These are phyloP conservation scores for Hypoxylon cercidicola DNA, from an alignment of 495 filamentous ascomycete species.

Conservation along the genomic window DNA sequence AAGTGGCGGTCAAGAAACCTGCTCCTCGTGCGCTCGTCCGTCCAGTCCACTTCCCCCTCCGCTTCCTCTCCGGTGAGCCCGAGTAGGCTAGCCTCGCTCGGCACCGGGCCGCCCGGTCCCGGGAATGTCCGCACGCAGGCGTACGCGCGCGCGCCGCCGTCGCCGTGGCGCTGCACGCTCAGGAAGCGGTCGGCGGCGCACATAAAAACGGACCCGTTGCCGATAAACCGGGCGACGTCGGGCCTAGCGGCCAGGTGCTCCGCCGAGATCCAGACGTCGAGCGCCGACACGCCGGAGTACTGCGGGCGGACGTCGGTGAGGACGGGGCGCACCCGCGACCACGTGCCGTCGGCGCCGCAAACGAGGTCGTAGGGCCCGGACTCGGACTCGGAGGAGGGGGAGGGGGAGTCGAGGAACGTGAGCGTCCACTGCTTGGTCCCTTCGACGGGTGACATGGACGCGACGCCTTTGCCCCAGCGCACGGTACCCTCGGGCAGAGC, in stretches of 20 bases:
- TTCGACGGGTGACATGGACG: slow-evolving; percentile 21
- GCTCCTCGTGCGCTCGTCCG: slow-evolving; percentile 42
- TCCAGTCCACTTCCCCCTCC: slow-evolving; percentile 47
- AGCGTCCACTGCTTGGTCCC: slow-evolving; percentile 44
- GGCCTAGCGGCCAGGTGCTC: slow-evolving; percentile 45
- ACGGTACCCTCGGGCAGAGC: slow-evolving; percentile 52
- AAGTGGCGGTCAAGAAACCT: slow-evolving; percentile 51
- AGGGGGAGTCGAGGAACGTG: slow-evolving; percentile 48
- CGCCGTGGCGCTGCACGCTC: slow-evolving; percentile 54
- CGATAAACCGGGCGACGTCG: slow-evolving; percentile 50
- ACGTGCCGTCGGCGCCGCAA: slow-evolving; percentile 72
- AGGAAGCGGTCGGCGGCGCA: slow-evolving; percentile 54
- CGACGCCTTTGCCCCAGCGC: slow-evolving; percentile 58
- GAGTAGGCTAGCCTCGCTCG: slow-evolving; percentile 39
- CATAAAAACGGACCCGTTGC: slow-evolving; percentile 56
- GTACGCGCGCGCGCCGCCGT: slow-evolving; percentile 56
- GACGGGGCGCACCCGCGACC: slow-evolving; percentile 62
- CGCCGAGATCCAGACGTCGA: slow-evolving; percentile 50
- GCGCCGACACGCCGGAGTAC: slow-evolving; percentile 58
- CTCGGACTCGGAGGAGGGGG: neutral
- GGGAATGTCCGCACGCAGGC: slow-evolving; percentile 48
- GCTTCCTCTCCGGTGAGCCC: slow-evolving; percentile 41
- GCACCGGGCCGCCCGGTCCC: slow-evolving; percentile 13
- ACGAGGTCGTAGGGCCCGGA: slow-evolving; percentile 60
- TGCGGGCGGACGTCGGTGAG: slow-evolving; percentile 59